Evolutionary conservation across 179 eudicot species (phyloP), one percentile per base, ranked within the genome.

Genomic region (Silene noctiflora): DNA sequence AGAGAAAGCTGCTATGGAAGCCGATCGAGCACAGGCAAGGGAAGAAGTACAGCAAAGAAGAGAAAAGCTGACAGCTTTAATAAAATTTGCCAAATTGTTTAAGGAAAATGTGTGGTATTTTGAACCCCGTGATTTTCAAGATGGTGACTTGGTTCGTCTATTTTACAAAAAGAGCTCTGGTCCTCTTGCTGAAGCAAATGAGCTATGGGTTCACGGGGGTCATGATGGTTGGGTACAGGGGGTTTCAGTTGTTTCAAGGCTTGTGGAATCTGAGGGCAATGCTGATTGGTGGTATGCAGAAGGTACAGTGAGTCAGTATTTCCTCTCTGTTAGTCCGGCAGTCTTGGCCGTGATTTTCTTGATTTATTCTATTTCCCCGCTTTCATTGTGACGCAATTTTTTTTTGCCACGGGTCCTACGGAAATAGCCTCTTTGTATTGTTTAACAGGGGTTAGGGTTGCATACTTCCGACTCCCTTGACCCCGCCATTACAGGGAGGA

Each of bases 261-360:
- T 96, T 73, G 79, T 71, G 68, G 88, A 87, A 74, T 88, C 88
- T 64, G 91, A 85, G 72, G 85, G 76, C 77, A 80, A 74, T 77
- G 94, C 83, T 68, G 91, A 88, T 75, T 94, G 99, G 99, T 94
- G 98, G 96, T 91, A 86, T 90, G 86, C 88, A 71, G 91, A 96
- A 67, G 96, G 99, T 96, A 87, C 69, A 88, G 66, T 44, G 62
- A 73, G 1, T 13, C 61, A 20, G 19, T 7, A 35, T 11, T 72
- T 81, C 58, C 33, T 53, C 46, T 64, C 53, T 39, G 65, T 33
- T n/a, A 67, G 13, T 79, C 63, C 55, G 59, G 59, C 59, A 14
- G 59, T 16, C 19, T 53, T 53, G 25, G 3, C 33, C 13, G 48
- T 42, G 48, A 42, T 42, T 42, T 42, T 42, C 48, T 42, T 8